A percentile compares a stretch with the other conserved stretches of the same genome.
Evolutionary conservation across 108 stramenopile species (phyloP).

Genomic region (Cyclotella kingstonii): DNA sequence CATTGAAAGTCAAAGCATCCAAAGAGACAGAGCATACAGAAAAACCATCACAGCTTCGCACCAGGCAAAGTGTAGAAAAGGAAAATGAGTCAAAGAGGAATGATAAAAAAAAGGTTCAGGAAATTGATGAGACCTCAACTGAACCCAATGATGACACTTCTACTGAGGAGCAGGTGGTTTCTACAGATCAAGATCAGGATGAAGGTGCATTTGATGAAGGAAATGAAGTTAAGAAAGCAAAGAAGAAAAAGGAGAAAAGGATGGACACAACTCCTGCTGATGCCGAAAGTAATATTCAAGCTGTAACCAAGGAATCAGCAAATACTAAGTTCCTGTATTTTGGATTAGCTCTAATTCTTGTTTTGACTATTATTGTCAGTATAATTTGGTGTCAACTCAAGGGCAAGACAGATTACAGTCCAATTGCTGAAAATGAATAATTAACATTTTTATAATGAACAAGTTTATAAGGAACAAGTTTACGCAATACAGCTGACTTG

Average conservation of each 20-base stretch:
- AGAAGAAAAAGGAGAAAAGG: not conserved
- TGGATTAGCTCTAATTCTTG: not conserved
- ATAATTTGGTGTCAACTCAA: not conserved
- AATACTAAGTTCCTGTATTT: not conserved
- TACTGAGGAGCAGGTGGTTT: not conserved
- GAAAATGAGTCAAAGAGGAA: not conserved
- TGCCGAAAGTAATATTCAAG: not conserved
- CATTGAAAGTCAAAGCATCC: too few relatives aligned
- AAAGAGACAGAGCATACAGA: too few relatives aligned
- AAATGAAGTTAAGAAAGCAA: not conserved
- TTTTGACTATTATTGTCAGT: not conserved
- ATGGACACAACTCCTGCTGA: not conserved
- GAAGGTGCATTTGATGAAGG: not conserved
- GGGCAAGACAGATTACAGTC: not conserved
- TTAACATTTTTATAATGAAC: not conserved
- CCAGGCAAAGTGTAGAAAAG: too few relatives aligned
- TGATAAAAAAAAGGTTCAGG: not conserved
- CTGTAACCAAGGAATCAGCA: not conserved
- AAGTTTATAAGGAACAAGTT: not conserved
- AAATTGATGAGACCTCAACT: not conserved
- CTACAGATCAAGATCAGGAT: not conserved
- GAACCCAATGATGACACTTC: not conserved
- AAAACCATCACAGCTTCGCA: too few relatives aligned
- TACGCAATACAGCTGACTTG: not conserved
- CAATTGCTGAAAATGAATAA: not conserved